Base-by-base conservation (phyloP, 257 asterid species). In the Ehretia macrophylla region DNA sequence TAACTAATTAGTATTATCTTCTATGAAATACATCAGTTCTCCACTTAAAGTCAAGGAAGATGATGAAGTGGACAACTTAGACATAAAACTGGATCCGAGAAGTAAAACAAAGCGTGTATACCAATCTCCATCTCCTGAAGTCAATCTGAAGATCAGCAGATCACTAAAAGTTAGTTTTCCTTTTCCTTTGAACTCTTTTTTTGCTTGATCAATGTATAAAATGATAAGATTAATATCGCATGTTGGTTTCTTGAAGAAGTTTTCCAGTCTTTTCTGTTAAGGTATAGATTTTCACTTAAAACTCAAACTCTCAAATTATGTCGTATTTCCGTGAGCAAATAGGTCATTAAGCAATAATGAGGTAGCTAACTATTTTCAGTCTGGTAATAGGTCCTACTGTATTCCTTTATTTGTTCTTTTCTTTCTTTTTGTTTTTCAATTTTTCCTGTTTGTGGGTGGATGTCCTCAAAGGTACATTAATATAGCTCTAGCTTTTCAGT, bases 131-230 rank as follows among this genome's bases (percentile, higher is more conserved):
- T 63, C 81, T 49, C 92, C 94, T 23, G 96, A 88, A 81, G 95
- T 92, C 55, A 90, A 82, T 77, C 66, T 84, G 89, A 92, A 88
- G 89, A 92, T 88, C 79, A 92, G 99, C 83, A 76, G 94, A 84
- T 78, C 99, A 38, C 72, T 88, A 52, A 92, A 88, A 86, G 99
- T 92, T 81, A 79, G 95, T 81, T 68, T 51, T 72, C 75, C 76
- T 70, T 75, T 74, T 51, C 72, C 64, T 2, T 63, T 66, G 60
- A 48, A 14, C 17, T 42, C 10, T 12, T 4, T 3, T 20, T 49
- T 16, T 52, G 57, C 32, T 51, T 52, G 38, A 11, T 42, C 11
- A 10, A 42, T 10, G 47, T 14, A 51, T 11, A 23, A 51, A 51
- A 17, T 20, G 8, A 51, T 51, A 17, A 20, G 35, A 17, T 51